Evolutionary conservation across 1,284 basidiomycete species (phyloP).

Genomic region (Trichosporon asahii): DNA sequence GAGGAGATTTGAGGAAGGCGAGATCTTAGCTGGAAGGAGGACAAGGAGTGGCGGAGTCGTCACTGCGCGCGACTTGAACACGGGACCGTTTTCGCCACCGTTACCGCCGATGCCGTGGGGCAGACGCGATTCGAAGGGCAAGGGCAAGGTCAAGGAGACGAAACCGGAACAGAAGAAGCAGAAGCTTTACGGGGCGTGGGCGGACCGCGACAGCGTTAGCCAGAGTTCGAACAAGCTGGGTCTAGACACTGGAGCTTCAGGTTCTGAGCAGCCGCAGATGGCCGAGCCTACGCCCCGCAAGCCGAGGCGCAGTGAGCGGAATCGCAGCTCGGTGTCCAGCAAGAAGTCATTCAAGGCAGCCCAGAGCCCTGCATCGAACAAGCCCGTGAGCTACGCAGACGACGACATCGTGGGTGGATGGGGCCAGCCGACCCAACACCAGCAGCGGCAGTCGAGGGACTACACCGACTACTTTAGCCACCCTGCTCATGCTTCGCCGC

Average conservation of each 20-base stretch:
- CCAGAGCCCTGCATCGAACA: not conserved
- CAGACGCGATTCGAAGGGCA: constrained; percentile 19
- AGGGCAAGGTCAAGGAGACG: constrained; percentile 6
- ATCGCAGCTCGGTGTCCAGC: not conserved
- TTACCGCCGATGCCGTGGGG: constrained; percentile 17
- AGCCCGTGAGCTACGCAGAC: not conserved
- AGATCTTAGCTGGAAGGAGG: constrained; percentile 58
- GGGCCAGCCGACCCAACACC: not conserved
- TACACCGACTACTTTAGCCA: not conserved
- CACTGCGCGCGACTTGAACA: not conserved
- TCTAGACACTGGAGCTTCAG: not conserved
- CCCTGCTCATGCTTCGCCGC: not conserved
- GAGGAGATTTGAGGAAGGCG: constrained; percentile 48
- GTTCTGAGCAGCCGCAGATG: not conserved
- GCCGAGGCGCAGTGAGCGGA: not conserved
- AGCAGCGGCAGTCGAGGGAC: not conserved
- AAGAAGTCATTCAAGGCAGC: not conserved
- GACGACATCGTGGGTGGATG: not conserved
- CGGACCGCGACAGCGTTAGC: constrained; percentile 39
- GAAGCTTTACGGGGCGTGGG: constrained; percentile 49
- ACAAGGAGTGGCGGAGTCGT: constrained; percentile 33
- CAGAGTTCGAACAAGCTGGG: not conserved
- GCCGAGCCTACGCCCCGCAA: not conserved
- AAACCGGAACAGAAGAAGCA: constrained; percentile 11
- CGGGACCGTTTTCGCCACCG: not conserved